Evolutionary conservation across 2,329 filamentous ascomycete species (phyloP).

Genomic region (Colletotrichum sojae): DNA sequence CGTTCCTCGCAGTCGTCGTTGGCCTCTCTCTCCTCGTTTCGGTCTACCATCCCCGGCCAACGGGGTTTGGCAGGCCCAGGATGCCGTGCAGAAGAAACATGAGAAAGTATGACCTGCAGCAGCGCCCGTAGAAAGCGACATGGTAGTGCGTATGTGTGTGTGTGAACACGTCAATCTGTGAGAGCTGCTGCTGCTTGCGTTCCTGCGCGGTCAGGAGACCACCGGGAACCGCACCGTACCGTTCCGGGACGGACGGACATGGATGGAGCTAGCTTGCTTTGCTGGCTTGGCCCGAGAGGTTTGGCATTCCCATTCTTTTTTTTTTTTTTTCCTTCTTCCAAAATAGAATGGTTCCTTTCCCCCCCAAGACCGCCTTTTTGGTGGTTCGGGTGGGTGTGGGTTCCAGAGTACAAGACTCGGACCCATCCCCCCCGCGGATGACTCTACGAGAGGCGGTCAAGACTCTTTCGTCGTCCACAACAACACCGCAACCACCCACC

Average conservation of each 20-base stretch:
- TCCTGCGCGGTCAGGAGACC: constrained; percentile 28
- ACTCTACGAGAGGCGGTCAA: constrained; percentile 14
- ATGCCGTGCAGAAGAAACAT: constrained; percentile 25
- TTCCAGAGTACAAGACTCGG: constrained; percentile 23
- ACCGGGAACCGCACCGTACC: background rate
- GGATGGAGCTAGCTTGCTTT: constrained; percentile 12
- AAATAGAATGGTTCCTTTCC: constrained; percentile 29
- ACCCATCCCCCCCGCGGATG: background rate
- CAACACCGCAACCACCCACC: too few relatives aligned
- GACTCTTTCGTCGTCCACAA: constrained; percentile 1
- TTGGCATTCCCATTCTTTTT: constrained; percentile 13
- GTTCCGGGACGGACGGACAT: background rate
- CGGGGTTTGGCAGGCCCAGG: constrained; percentile 2
- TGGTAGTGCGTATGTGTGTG: too few relatives aligned
- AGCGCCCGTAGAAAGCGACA: background rate
- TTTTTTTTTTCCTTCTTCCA: too few relatives aligned
- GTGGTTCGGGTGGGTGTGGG: background rate
- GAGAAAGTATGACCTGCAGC: constrained; percentile 20
- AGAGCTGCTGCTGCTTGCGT: constrained; percentile 25
- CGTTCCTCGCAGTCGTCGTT: background rate
- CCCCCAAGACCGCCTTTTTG: constrained; percentile 8
- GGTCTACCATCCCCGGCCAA: constrained; percentile 8
- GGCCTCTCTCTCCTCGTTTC: constrained; percentile 1
- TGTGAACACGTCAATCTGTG: background rate
- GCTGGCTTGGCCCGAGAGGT: background rate